Conservation (phyloP, 805 yeast species). For the Pichia occidentalis region DNA sequence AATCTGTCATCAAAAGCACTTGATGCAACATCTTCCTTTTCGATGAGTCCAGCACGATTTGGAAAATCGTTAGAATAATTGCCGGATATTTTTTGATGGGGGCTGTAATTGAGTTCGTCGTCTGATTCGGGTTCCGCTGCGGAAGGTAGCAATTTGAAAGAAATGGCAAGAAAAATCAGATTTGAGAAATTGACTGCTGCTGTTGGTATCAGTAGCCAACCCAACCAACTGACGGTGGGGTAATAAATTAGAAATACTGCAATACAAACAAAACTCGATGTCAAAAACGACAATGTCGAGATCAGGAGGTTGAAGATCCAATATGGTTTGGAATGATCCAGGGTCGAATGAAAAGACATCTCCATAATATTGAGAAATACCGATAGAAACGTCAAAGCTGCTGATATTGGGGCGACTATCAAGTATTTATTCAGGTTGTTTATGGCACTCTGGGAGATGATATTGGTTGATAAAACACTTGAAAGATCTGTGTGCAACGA, state of each 20-base stretch:
- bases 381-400: constrained; percentile 50
- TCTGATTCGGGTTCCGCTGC: constrained; percentile 15
- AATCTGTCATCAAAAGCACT: neutral
- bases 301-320: constrained; percentile 41
- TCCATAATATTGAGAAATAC: constrained; percentile 33
- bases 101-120: too few species aligned
- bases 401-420: constrained; percentile 60
- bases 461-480: neutral
- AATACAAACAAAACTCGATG: constrained; percentile 49
- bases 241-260: constrained; percentile 51
- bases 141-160: constrained; percentile 21
- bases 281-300: constrained; percentile 44
- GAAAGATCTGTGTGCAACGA: constrained; percentile 21
- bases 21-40: too few species aligned
- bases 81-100: too few species aligned
- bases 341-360: constrained; percentile 14
- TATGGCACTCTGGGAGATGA: constrained; percentile 32
- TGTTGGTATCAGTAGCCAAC: constrained; percentile 66
- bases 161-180: constrained; percentile 42
- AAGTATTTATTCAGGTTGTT: constrained; percentile 47
- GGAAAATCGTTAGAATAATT: constrained; percentile 5
- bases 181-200: constrained; percentile 50
- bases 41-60: constrained; percentile 14
- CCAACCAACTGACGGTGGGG: constrained; percentile 65
- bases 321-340: constrained; percentile 19